Base-by-base conservation (phyloP, 495 filamentous ascomycete genomes). In the Penicillium longicatenatum region DNA sequence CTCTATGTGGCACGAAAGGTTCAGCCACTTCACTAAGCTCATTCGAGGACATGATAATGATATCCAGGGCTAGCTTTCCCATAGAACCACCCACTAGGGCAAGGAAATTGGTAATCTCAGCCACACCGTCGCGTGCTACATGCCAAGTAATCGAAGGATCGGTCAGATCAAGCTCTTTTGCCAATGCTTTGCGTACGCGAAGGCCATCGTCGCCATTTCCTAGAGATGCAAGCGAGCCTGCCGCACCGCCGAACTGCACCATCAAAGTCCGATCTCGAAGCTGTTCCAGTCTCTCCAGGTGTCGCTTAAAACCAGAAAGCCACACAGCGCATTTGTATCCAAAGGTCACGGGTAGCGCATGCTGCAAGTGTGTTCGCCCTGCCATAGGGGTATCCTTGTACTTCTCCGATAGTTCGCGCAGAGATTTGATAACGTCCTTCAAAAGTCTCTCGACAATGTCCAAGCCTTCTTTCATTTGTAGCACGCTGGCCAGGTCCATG, bases 1-100 rank as follows among this genome's bases (percentile, higher is more conserved):
- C 78, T 19, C 78, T 68, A 55, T 80, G 76, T 6, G 75, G 75
- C 6, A 79, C 75, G 52, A 79, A 81, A 1, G 78, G 77, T 44
- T 81, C 78, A 4, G 71, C 67, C 22, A 80, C 73, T 50, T 81
- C 78, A 24, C 69, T 67, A 0, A 79, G 54, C 55, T 81, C 78
- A 48, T 76, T 80, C 0, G 75, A 76, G 7, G 71, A 76, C 77
- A 80, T 81, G 64, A 79, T 66, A 19, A 79, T 79, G 1, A 81
- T 45, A 58, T 81, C 78, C 24, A 76, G 64, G 1, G 78, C 78
- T n/a, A 81, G 58, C 58, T 81, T 81, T 11, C 75, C 75, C 19
- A 80, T 56, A 14, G 70, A 70, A 0, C 74, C 76, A 14, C 76
- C 77, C 3, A 81, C 60, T 3, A 81, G 60, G 4, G 78, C 75